Evolutionary conservation across 2,329 filamentous ascomycete species (phyloP), one percentile per base, ranked within the genome.

Genomic region (Pestalotiopsis sp.): DNA sequence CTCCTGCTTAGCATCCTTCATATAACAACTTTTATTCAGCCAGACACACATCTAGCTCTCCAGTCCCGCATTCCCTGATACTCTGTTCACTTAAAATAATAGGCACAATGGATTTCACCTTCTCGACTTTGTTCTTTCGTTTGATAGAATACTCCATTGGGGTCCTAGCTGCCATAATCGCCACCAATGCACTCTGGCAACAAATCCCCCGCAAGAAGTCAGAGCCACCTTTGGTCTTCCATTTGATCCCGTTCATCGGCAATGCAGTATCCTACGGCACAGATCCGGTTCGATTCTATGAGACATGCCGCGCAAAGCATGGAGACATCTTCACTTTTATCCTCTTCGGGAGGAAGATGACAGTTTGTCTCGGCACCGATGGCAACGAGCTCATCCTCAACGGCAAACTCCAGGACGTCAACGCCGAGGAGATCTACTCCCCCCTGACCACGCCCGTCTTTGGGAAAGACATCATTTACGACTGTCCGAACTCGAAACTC

Each of bases 401-500:
- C 74, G 86, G 86, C 70, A 86, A 86, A 73, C 80, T 84, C 31
- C 79, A 81, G 69, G 85, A 88, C 68, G 78, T 88, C 67, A 86
- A 83, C 71, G 85, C 86, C 68, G 86, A 88, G 75, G 85, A 88
- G 39, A 84, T 87, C 72, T 88, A 88, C 73, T 77, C 80, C 0
- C 81, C 82, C 5, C 76, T 88, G 57, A 86, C 83, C 5, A 87
- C 82, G 0, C 85, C 86, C 11, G 85, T 88, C 4, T 96, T 96
- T 77, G 93, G 93, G 69, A 89, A 87, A 77, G 90, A 93, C 80
- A 91, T 96, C 58, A 90, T 95, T 63, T 95, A 95, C 80, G 93
- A 95, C 80, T 95, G 92, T 79, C 92, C 93, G 57, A 95, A 95
- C 79, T 84, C 91, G 61, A 94, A 94, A 80, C 86, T 95, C 70